Conservation (phyloP, 2,329 filamentous ascomycete genomes). For the Graphilbum fragrans region DNA sequence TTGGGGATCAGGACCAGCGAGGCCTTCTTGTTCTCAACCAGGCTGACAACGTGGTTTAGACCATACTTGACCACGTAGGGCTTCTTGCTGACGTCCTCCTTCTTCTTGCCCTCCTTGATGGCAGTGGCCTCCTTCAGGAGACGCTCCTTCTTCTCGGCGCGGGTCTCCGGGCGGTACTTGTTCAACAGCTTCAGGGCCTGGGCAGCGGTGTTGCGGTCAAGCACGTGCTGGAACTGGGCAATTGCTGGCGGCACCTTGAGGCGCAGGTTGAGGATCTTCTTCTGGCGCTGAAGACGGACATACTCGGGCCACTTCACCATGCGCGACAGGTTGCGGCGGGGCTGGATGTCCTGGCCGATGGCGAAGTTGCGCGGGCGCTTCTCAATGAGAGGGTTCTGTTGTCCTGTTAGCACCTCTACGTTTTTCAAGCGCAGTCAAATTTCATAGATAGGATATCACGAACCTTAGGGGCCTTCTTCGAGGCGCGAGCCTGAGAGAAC, state of each 20-base stretch:
- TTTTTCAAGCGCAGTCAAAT: no score
- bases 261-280: constrained; percentile 94
- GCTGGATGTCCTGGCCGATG: constrained; percentile 98
- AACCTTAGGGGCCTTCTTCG: constrained; percentile 96
- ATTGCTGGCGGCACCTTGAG: constrained; percentile 97
- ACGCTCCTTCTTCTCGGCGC: constrained; percentile 99
- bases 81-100: constrained; percentile 99
- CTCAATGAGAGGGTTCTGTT: constrained; percentile 97
- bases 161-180: constrained; percentile 99
- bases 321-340: constrained; percentile 84
- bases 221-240: constrained; percentile 93
- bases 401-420: neutral
- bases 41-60: constrained; percentile 96
- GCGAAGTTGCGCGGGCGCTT: constrained; percentile 95
- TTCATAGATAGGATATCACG: constrained; percentile 35
- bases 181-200: constrained; percentile 98
- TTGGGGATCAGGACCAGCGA: constrained; percentile 96
- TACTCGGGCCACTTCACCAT: constrained; percentile 99
- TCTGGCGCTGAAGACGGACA: constrained; percentile 89
- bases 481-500: constrained; percentile 87
- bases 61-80: constrained; percentile 99
- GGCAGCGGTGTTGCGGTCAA: constrained; percentile 92
- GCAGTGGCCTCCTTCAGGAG: constrained; percentile 96
- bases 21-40: constrained; percentile 99
- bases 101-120: constrained; percentile 98